Percentiles rank a stretch among this genome's conserved stretches.
These are phyloP conservation scores for Cucurbitaria berberidis DNA, from an alignment of 2,329 filamentous ascomycete species.

Conservation along the genomic window DNA sequence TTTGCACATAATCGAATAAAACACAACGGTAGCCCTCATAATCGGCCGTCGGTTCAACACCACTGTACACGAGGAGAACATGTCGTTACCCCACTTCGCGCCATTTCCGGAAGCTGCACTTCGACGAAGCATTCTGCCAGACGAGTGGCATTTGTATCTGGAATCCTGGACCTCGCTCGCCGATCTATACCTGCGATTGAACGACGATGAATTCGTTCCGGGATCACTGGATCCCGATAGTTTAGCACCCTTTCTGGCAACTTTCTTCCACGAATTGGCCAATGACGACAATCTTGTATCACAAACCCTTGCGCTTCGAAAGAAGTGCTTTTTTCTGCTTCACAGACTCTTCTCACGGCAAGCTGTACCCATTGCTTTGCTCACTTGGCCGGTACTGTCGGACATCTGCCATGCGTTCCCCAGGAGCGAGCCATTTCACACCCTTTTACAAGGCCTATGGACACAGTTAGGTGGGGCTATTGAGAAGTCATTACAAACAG, in stretches of 20 bases:
- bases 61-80: slow-evolving; percentile 19
- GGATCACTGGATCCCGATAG: slow-evolving; percentile 63
- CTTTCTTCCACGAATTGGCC: slow-evolving; percentile 66
- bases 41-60: background rate
- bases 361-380: slow-evolving; percentile 55
- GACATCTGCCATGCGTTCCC: slow-evolving; percentile 71
- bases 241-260: slow-evolving; percentile 67
- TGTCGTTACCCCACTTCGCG: slow-evolving; percentile 72
- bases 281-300: slow-evolving; percentile 33
- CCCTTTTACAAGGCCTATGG: slow-evolving; percentile 60
- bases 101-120: slow-evolving; percentile 75
- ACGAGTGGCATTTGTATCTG: slow-evolving; percentile 79
- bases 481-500: slow-evolving; percentile 62
- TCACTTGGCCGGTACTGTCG: slow-evolving; percentile 72
- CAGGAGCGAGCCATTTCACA: slow-evolving; percentile 63
- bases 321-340: slow-evolving; percentile 68
- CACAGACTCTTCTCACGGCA: slow-evolving; percentile 62
- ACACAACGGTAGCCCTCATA: background rate
- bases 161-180: slow-evolving; percentile 76
- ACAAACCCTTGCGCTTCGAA: slow-evolving; percentile 62
- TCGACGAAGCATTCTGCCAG: slow-evolving; percentile 67
- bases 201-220: slow-evolving; percentile 62
- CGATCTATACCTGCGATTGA: slow-evolving; percentile 67
- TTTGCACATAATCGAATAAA: background rate
- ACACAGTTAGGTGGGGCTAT: slow-evolving; percentile 57